Evolutionary conservation across 2,329 filamentous ascomycete species (phyloP), one percentile per base, ranked within the genome.

Genomic region (Chrysosporium keratinophilum): DNA sequence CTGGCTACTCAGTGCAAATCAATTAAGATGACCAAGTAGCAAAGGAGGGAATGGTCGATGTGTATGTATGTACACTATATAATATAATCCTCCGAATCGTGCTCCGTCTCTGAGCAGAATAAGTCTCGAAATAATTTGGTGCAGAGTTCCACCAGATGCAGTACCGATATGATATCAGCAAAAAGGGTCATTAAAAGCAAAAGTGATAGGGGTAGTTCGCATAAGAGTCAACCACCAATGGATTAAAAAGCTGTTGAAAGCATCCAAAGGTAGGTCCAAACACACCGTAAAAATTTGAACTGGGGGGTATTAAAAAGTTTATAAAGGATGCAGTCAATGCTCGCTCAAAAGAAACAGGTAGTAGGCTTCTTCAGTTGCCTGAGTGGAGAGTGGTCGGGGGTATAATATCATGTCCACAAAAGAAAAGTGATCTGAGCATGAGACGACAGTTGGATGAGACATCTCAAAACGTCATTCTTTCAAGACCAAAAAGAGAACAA

Each of bases 1-100:
- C 14, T 9, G 14, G 14, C 46, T 35, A 44, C 56, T 47, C 61
- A 68, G 67, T 69, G 54, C 66, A 62, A 61, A 65, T 51, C 67
- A 69, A 46, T 62, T 15, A 69, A 69, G 67, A 67, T 59, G 66
- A 69, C 66, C 67, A 57, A 63, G 58, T 34, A 51, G 46, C 11
- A n/a, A 35, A 7, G 23, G 15, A 23, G 17, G 14, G 7, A 6
- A 35, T 34, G 40, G 23, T 28, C 23, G 23, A 7, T 28, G 23
- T 28, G 23, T 28, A 28, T 28, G 23, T 17, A 40, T 40, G 37
- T 40, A 14, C 37, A 40, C 11, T 34, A 35, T n/a, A 12, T 35
- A 20, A 7, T 20, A 35, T 19, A 41, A 12, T 33, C 11, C 11
- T 20, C 48, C 39, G 20, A 43, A 34, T 39, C 39, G 14, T 14